These are phyloP conservation scores for Exophiala xenobiotica DNA, from an alignment of 2,329 filamentous ascomycete genomes.

Conservation along the genomic window DNA sequence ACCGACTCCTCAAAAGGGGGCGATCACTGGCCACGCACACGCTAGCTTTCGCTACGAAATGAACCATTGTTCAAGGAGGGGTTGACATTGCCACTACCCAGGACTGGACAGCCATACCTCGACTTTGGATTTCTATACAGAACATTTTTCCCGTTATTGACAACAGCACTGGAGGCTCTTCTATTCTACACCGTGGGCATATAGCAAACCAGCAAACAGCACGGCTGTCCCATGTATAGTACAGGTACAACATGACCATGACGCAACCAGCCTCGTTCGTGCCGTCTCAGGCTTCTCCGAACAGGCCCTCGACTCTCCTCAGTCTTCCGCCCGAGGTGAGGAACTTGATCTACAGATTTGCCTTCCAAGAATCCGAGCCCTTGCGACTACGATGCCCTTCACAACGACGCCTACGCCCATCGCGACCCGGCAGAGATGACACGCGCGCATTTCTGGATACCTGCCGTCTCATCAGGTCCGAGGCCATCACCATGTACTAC, in stretches of 20 bases:
- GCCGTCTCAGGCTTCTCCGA: no score
- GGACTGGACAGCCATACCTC: not conserved
- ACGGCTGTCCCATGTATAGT: not conserved
- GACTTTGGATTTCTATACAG: not conserved
- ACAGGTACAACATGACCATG: not conserved
- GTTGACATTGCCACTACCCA: not conserved
- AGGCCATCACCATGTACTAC: conserved; percentile 26
- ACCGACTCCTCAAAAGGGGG: conserved; percentile 1
- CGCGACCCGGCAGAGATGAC: conserved; percentile 23
- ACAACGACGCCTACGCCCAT: conserved; percentile 23
- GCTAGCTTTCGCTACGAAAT: not conserved
- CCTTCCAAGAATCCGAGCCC: conserved; percentile 15
- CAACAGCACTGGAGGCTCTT: not conserved
- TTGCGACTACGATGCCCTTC: conserved; percentile 21
- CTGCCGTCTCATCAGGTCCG: conserved; percentile 19
- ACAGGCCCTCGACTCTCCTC: conserved; percentile 11
- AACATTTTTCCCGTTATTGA: no score
- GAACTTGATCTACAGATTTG: conserved; percentile 25
- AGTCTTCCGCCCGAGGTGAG: conserved; percentile 26
- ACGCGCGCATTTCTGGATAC: conserved; percentile 21
- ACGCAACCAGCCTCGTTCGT: conserved; percentile 1
- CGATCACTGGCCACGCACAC: not conserved
- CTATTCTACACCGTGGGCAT: not conserved
- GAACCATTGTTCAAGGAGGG: not conserved
- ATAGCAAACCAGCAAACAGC: not conserved